These are phyloP conservation scores for Metschnikowia aberdeeniae DNA, from an alignment of 805 yeast genomes.

Conservation along the genomic window DNA sequence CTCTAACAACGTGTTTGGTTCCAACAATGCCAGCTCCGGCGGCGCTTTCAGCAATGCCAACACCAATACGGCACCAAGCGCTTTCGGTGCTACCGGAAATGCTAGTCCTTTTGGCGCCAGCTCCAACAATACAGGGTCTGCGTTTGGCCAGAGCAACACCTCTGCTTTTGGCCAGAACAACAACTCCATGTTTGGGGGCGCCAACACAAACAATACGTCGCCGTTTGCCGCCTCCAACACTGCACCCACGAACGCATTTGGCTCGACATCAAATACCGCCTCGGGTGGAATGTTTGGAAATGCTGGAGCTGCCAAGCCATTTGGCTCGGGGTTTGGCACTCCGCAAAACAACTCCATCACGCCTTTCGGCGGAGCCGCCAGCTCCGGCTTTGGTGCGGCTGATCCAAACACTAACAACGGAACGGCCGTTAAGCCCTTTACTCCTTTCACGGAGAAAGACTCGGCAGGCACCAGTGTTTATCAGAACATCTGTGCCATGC, in stretches of 20 bases:
- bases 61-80: constrained; percentile 10
- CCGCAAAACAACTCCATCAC: constrained; percentile 17
- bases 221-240: constrained; percentile 19
- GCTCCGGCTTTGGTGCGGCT: constrained; percentile 21
- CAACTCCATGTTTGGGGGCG: constrained; percentile 26
- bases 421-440: constrained; percentile 67
- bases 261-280: constrained; percentile 12
- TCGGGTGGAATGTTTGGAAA: constrained; percentile 12
- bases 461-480: constrained; percentile 49
- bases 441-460: constrained; percentile 71
- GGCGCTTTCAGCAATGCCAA: constrained; percentile 30
- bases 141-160: constrained; percentile 31
- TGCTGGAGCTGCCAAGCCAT: constrained; percentile 14
- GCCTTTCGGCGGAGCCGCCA: constrained; percentile 18
- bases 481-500: constrained; percentile 83
- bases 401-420: constrained; percentile 51
- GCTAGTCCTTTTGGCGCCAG: constrained; percentile 16
- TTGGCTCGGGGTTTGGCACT: constrained; percentile 21
- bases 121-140: constrained; percentile 23
- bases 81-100: constrained; percentile 10
- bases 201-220: constrained; percentile 9
- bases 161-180: constrained; percentile 22
- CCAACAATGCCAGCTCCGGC: constrained; percentile 16
- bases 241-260: constrained; percentile 17
- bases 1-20: constrained; percentile 15